Evolutionary conservation across 2,329 filamentous ascomycete species (phyloP), one percentile per base, ranked within the genome.

Genomic region (Pseudogymnoascus sp.): DNA sequence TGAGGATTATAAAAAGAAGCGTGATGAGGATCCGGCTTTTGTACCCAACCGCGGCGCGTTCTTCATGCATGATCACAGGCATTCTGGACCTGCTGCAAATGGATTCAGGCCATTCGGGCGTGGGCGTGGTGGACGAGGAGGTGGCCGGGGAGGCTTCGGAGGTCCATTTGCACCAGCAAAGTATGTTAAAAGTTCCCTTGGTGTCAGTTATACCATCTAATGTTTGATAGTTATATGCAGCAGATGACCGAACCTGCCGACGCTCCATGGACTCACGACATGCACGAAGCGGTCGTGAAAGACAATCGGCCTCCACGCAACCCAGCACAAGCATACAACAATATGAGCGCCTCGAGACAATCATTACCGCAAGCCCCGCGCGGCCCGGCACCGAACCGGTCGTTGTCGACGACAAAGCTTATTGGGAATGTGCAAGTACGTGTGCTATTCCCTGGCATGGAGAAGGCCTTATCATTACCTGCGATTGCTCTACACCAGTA

Each of bases 21-120:
- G 91, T 69, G 91, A 96, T 73, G 87, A 91, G 70, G 91, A 96
- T 74, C 93, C 93, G 37, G 87, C 93, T 10, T 96, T 96, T 77
- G 93, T 97, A 63, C 93, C 95, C 62, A 97, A 96, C 72, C 83
- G 93, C 68, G 95, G 95, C 64, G 88, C 90, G 66, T 97, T 97
- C 80, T 97, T 97, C 79, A 92, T 97, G 85, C 93, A 97, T 75
- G 95, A 97, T 74, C 91, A 95, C 72, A 85, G 91, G 66, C 88
- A 91, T 69, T 85, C 89, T 63, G 88, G 88, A n/a, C 84, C 88
- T 50, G 85, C 87, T 68, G 83, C 87, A 62, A 93, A 93, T 75
- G 89, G 89, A 62, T 91, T 93, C 75, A 82, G 89, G 64, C 84
- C 87, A 11, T 89, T 88, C 74, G 83, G 83, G 33, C 82, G 88